Conservation (phyloP, 176 grass and related monocot species). For the Oryza rufipogon region DNA sequence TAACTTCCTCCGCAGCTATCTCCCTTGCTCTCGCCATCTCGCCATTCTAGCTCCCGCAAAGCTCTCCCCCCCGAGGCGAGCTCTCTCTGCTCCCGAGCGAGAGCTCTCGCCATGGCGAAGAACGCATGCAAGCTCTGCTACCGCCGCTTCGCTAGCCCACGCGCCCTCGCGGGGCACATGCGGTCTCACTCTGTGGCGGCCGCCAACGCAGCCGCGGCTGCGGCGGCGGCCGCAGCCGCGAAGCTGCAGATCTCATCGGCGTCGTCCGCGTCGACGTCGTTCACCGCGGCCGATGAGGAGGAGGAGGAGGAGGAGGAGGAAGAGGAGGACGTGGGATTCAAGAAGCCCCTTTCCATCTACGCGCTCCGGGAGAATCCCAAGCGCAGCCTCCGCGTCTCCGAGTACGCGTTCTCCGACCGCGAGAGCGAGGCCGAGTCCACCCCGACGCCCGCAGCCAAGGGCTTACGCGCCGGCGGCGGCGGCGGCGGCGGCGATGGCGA, state of each 20-base stretch:
- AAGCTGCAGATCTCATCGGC: conserved; percentile 52
- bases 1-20: conserved; percentile 61
- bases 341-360: conserved; percentile 41
- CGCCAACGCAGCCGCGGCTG: not conserved
- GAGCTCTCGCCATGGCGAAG: conserved; percentile 59
- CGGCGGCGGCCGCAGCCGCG: conserved; percentile 20
- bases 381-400: conserved; percentile 52
- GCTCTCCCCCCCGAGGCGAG: conserved; percentile 31
- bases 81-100: conserved; percentile 3
- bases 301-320: not conserved
- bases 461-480: not conserved
- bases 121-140: conserved; percentile 69
- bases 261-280: conserved; percentile 51
- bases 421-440: conserved; percentile 70
- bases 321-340: conserved; percentile 2
- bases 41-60: conserved; percentile 41
- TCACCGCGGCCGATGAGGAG: not conserved
- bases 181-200: conserved; percentile 59
- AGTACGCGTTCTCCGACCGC: conserved; percentile 54
- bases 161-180: conserved; percentile 75
- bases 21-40: conserved; percentile 50
- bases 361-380: conserved; percentile 65
- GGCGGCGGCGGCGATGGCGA: conserved; percentile 36
- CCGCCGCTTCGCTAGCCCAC: conserved; percentile 76
- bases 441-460: conserved; percentile 43